These are phyloP conservation scores for Neckera pumila DNA, from an alignment of 225 moss, liverwort and hornwort species.

Conservation along the genomic window DNA sequence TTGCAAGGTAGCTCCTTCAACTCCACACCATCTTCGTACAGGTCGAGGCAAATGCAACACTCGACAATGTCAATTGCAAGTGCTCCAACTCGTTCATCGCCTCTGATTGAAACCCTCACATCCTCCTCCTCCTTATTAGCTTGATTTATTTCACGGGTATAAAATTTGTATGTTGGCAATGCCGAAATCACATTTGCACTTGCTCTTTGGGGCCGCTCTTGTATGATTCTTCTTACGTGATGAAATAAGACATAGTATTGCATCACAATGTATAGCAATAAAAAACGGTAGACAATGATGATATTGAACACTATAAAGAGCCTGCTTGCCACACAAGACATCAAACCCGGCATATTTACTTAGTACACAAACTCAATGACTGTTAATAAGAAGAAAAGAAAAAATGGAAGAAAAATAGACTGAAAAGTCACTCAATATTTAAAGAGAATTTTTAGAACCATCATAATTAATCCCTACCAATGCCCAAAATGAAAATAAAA, in stretches of 20 bases:
- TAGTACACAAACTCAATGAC: neutral
- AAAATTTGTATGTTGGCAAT: slow-evolving; percentile 18
- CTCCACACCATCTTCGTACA: slow-evolving; percentile 10
- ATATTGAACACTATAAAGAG: slow-evolving; percentile 6
- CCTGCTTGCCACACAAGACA: neutral
- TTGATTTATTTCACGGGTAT: neutral
- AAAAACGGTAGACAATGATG: neutral
- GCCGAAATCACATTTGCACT: neutral
- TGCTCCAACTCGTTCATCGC: neutral
- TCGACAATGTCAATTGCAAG: neutral
- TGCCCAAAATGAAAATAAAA: neutral
- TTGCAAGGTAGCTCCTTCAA: slow-evolving; percentile 19
- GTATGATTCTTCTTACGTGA: neutral
- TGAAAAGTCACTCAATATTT: neutral
- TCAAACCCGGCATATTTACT: neutral
- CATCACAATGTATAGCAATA: neutral
- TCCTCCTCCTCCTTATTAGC: neutral
- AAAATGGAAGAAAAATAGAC: no score
- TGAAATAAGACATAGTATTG: accelerated
- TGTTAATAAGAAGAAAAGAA: neutral
- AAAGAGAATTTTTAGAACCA: neutral
- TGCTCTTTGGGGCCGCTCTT: accelerated
- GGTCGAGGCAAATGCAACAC: slow-evolving; percentile 26
- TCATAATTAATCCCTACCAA: neutral
- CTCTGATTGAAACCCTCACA: neutral